Evolutionary conservation across 345 rosid species (phyloP), one percentile per base, ranked within the genome.

Genomic region (Brassica nigra): DNA sequence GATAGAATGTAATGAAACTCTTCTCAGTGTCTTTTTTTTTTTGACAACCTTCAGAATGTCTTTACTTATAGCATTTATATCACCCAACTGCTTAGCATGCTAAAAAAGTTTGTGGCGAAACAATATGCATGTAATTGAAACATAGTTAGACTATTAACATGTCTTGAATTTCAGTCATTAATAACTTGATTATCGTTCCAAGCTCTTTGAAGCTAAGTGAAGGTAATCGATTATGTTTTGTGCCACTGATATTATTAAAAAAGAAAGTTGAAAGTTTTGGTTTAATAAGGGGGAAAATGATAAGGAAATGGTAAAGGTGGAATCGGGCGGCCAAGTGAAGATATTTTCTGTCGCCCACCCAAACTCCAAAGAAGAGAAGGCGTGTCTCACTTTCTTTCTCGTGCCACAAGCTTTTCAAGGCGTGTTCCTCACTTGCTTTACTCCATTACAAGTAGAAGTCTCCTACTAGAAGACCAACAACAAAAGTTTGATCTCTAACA

Each of bases 331-430:
- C 83, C 71, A 70, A 76, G 80, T 66, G 69, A 75, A 14, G 69
- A 71, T 80, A 76, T 75, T 76, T 68, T 64, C 57, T 76, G 80
- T 81, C 83, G 39, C 74, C 77, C 80, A 76, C 83, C 68, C 68
- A 76, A 70, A 63, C 61, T 44, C 64, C 68, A 70, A 30, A 18
- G 54, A 70, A 47, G 80, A 80, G 80, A 76, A 80, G 76, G 57
- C 77, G 80, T 76, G 80, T 36, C 15, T 80, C 33, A 65, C 77
- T 76, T 71, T 58, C 62, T 7, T 29, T 75, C 63, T 69, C 57
- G 57, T 54, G 5, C 10, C 79, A 70, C 67, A n/a, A 71, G 62
- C 67, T 63, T 63, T 18, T 49, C 14, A 2, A 20, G 9, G 11
- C 44, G 67, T 75, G 71, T 28, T 15, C 1, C 2, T 62, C 66